Conservation (phyloP, 139 green algal genomes). For the Marvania coccoides region DNA sequence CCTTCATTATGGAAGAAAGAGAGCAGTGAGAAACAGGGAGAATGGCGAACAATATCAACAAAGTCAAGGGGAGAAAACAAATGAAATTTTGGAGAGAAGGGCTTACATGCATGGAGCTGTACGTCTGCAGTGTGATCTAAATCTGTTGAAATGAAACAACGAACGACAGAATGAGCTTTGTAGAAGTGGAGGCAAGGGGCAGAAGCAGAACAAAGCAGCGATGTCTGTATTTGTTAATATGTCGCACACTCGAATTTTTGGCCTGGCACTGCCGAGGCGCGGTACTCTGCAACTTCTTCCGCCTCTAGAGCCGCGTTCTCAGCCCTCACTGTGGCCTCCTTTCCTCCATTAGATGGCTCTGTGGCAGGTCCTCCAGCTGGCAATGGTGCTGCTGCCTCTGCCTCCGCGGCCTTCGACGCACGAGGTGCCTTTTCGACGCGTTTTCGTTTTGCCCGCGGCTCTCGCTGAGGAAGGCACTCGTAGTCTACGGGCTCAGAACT, state of each 20-base stretch:
- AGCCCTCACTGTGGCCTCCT: background rate
- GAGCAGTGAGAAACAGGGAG: background rate
- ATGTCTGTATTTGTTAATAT: slow-evolving; percentile 6
- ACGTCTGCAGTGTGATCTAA: slow-evolving; percentile 86
- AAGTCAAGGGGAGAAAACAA: background rate
- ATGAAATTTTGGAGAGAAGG: background rate
- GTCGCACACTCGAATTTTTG: background rate
- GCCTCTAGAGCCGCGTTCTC: background rate
- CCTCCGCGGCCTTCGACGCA: no score
- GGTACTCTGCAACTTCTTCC: background rate
- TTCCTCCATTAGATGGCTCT: background rate
- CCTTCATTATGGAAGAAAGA: slow-evolving; percentile 14
- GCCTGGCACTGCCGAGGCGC: background rate
- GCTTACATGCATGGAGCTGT: slow-evolving; percentile 71
- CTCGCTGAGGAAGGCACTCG: no score
- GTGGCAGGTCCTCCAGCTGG: background rate
- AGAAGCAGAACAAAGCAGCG: background rate
- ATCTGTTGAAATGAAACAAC: slow-evolving; percentile 38
- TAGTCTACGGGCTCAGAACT: no score
- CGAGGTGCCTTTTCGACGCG: no score
- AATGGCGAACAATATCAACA: background rate
- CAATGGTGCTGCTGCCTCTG: no score
- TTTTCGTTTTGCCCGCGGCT: no score
- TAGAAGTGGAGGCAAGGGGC: background rate
- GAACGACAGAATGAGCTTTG: background rate